Conservation (phyloP, 345 rosid species). For the Salix dunnii region DNA sequence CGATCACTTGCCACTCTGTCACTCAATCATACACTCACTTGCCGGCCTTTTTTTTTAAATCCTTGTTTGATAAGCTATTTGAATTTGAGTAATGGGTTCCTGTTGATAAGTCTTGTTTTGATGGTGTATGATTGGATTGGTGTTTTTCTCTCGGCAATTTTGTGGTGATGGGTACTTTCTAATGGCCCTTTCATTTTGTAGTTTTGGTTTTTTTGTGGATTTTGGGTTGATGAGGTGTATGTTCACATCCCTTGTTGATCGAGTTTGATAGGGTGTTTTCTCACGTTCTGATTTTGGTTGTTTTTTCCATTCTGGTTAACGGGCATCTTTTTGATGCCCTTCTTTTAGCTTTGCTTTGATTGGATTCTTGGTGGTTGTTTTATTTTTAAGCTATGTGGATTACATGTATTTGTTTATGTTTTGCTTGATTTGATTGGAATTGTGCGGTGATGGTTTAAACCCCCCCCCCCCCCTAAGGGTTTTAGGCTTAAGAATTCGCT, state of each 20-base stretch:
- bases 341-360: not conserved
- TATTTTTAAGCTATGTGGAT: not conserved
- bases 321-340: not conserved
- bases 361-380: not conserved
- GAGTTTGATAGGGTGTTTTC: too few species aligned
- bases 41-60: not conserved
- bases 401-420: not conserved
- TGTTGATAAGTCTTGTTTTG: constrained; percentile 10
- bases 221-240: not conserved
- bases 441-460: not conserved
- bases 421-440: not conserved
- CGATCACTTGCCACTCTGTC: constrained; percentile 23
- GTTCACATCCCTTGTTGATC: not conserved
- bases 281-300: not conserved
- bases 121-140: constrained; percentile 5
- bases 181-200: constrained; percentile 11
- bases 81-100: constrained; percentile 5
- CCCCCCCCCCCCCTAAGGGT: not conserved
- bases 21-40: constrained; percentile 28
- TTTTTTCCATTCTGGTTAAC: not conserved
- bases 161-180: constrained; percentile 32
- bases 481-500: not conserved
- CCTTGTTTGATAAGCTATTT: not conserved
- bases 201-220: constrained; percentile 1
- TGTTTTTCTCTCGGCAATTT: constrained; percentile 1